A percentile compares a stretch with the other conserved stretches of the same genome.
phyloP scores from a whole-genome alignment of 1,284 basidiomycete species.

The Neonothopanus nambi region DNA sequence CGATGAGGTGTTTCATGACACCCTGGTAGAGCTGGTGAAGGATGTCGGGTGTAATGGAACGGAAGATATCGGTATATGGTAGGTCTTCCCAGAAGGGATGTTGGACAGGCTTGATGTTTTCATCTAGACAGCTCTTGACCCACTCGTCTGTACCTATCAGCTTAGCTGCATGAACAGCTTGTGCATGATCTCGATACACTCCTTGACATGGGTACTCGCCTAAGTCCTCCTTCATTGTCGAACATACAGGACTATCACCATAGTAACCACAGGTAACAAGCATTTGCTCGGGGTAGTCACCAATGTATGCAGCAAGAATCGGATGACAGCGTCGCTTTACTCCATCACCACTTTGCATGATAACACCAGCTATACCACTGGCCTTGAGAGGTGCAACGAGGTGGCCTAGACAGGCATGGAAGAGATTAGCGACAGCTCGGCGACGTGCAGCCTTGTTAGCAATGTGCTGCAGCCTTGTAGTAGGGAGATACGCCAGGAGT shows the following conservation, averaged over 20 bases:
- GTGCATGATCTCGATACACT: neutral
- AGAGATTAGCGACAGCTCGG: slow-evolving; percentile 34
- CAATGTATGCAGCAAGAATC: too few relatives aligned
- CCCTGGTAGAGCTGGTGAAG: slow-evolving; percentile 34
- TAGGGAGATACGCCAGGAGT: slow-evolving; percentile 41
- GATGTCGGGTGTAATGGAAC: slow-evolving; percentile 27
- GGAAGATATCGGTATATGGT: slow-evolving; percentile 25
- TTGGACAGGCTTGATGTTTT: slow-evolving; percentile 14
- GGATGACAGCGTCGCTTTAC: slow-evolving; percentile 12
- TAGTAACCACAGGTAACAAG: neutral
- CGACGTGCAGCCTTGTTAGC: slow-evolving; percentile 27
- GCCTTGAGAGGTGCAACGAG: slow-evolving; percentile 25
- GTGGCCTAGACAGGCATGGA: slow-evolving; percentile 33
- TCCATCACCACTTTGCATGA: slow-evolving; percentile 23
- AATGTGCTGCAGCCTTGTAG: slow-evolving; percentile 35
- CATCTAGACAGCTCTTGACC: too few relatives aligned
- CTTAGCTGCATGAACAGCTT: neutral
- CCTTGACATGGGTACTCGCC: neutral
- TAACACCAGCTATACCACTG: slow-evolving; percentile 25
- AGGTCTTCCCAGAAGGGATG: slow-evolving; percentile 29
- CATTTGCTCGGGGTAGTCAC: too few relatives aligned
- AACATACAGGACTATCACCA: slow-evolving; percentile 1
- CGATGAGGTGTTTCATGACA: too few relatives aligned
- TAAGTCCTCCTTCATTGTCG: neutral
- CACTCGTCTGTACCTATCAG: neutral